phyloP scores from a whole-genome alignment of 2,329 filamentous ascomycete species.

The Metarhizium anisopliae region DNA sequence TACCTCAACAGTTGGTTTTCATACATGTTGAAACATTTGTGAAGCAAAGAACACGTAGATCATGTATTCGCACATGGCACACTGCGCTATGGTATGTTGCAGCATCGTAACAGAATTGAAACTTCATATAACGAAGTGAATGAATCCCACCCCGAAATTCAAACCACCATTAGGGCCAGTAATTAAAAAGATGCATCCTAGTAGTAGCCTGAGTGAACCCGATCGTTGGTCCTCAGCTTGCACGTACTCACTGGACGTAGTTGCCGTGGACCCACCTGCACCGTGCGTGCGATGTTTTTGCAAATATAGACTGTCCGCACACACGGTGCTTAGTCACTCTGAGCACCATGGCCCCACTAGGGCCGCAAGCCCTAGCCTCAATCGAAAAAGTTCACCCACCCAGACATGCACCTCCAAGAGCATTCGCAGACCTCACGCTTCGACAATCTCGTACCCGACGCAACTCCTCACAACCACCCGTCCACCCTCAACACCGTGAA shows the following conservation, averaged over 20 bases:
- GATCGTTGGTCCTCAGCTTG: too few species aligned
- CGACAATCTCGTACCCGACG: slow-evolving; percentile 22
- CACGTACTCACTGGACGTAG: too few species aligned
- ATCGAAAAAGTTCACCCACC: slow-evolving; percentile 17
- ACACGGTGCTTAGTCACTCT: slow-evolving; percentile 14
- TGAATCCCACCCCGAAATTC: too few species aligned
- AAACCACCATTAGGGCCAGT: too few species aligned
- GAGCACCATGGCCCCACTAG: slow-evolving; percentile 14
- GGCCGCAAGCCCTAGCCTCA: slow-evolving; percentile 23
- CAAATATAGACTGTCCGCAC: too few species aligned
- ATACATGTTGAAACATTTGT: neutral
- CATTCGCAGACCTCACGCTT: slow-evolving; percentile 15
- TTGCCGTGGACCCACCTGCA: too few species aligned
- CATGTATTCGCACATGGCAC: neutral
- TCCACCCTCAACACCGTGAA: slow-evolving; percentile 46
- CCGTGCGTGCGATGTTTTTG: too few species aligned
- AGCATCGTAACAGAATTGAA: too few species aligned
- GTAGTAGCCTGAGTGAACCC: too few species aligned
- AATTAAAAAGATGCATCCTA: too few species aligned
- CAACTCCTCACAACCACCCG: slow-evolving; percentile 15
- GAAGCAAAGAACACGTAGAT: neutral
- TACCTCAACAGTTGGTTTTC: neutral
- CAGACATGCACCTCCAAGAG: neutral
- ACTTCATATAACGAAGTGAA: too few species aligned
- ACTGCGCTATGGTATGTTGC: too few species aligned